Evolutionary conservation across 768 basidiomycete genomes (phyloP), one percentile per base, ranked within the genome.

Genomic region (Mycena indigotica): DNA sequence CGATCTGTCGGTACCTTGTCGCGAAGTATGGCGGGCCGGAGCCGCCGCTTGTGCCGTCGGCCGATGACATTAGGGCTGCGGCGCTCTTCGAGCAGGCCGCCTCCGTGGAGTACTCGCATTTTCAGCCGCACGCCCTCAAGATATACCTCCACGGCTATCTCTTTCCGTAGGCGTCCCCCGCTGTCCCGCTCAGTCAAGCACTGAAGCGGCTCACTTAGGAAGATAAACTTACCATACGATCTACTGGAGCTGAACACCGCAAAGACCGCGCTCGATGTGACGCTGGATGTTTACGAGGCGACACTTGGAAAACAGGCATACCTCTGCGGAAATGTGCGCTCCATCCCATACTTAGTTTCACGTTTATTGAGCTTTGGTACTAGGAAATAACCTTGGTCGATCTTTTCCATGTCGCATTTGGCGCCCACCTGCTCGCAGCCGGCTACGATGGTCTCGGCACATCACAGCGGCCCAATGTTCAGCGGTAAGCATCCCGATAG

Each of bases 1-100:
- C 85, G 0, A 87, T 89, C 51, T 66, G 66, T 6, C 81, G 84
- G 17, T 90, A 88, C 68, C 67, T 88, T 60, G 80, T 76, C 26
- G 69, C 69, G 56, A 88, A 87, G 65, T 83, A 86, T 60, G 68
- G 77, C 0, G 45, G 70, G 46, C 78, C 84, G 62, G 85, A 84
- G 38, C 55, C 5, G 21, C 5, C 67, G 4, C 74, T 88, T 35
- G 70, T 86, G 39, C 87, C 88, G 3, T 65, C 65, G 3, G 17
- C 51, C 19, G 39, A 29, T 13, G 73, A 75, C 10, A 35, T 71
- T 5, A 67, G 75, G 32, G 69, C 63, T 17, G 70, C 66, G 6
- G 83, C 80, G 2, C 67, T 79, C 12, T 81, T 84, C 58, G 82
- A 84, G 62, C 81, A 82, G 65, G 80, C 80, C 0, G 74, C 77